Base-by-base conservation (phyloP, 768 basidiomycete species). In the Hydnomerulius pinastri region DNA sequence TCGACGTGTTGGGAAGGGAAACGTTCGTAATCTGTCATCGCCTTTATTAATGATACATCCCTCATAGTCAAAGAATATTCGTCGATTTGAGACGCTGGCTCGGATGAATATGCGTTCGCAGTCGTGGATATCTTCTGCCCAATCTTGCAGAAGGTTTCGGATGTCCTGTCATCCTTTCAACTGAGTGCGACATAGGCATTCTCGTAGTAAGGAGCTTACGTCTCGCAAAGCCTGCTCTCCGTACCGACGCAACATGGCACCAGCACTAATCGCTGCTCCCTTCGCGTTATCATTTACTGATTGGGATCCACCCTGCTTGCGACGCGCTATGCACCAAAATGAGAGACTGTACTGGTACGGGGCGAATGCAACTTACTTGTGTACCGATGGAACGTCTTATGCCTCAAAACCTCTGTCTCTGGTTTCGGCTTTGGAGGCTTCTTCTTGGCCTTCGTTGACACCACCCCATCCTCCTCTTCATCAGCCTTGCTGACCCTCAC, bases 371-470 rank as follows among this genome's bases (percentile, higher is more conserved):
- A 78, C 91, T 59, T 57, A 97, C 95, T 98, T 0, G 97, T 99
- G 67, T 99, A 99, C 1, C 97, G 86, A 69, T 98, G 97, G 67
- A 98, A 98, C 2, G 97, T 98, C 71, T 98, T 99, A 62, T 94
- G 92, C 56, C 77, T 75, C 35, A 99, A 56, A 1, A 98, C 80
- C 62, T 94, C 92, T 0, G 81, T 83, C 47, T 93, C 90, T 3
- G 86, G 78, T 66, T 82, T 90, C 17, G 86, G 80, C 52, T 77
- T 82, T 60, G 81, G 86, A 13, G 68, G 73, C 50, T 82, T 87
- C 62, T 78, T 77, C 56, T 75, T 82, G 56, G 62, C 49, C 67
- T 74, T 58, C 61, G 72, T 67, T 51, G 69, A 68, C 53, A 74
- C 66, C 45, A 68, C 60, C 23, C 55, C 56, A 32, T 61, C 63